Base-by-base conservation (phyloP, 1,139 yeast species). In the Candida sanyaensis region DNA sequence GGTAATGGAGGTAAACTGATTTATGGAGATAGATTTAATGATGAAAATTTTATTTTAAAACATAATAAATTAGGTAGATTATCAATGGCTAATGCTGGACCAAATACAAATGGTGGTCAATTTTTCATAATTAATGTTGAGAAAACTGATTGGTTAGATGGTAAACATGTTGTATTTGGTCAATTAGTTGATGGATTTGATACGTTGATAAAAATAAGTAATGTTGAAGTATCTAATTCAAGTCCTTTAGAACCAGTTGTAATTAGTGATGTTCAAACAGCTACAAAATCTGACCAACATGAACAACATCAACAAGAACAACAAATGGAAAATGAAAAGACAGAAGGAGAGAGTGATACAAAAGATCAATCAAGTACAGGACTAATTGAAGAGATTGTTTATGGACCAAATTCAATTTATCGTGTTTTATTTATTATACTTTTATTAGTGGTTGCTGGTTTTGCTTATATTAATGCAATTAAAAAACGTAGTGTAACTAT, bases 151-250 rank as follows among this genome's bases (percentile, higher is more conserved):
- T 68, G 71, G 53, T 65, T 84, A 49, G 83, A 83, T 59, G 84
- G 84, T 2, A 68, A 70, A 43, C 81, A 81, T 54, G 83, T 84
- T 11, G 77, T 82, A 0, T 81, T 83, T 60, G 88, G 86, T 2
- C 76, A 73, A 50, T 68, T 81, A 7, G 64, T 80, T n/a, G 62
- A 55, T 23, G 80, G 79, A 0, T 63, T 64, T 37, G 78, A 73
- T 3, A 67, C 71, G 1, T 59, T 81, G 28, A 64, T 64, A 6
- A 60, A 59, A 38, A 53, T 81, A 31, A 81, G 78, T 51, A 48
- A 51, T 1, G 62, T 66, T 0, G 55, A 64, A 9, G 77, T 74
- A 2, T 75, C 68, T 47, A 67, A 69, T 52, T 66, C 66, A 44
- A 65, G 70, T 46, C 83, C 84, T 2, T 49, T 62, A 17, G 60